phyloP scores from a whole-genome alignment of 176 grass and related monocot species.

The Triticum timopheevii region DNA sequence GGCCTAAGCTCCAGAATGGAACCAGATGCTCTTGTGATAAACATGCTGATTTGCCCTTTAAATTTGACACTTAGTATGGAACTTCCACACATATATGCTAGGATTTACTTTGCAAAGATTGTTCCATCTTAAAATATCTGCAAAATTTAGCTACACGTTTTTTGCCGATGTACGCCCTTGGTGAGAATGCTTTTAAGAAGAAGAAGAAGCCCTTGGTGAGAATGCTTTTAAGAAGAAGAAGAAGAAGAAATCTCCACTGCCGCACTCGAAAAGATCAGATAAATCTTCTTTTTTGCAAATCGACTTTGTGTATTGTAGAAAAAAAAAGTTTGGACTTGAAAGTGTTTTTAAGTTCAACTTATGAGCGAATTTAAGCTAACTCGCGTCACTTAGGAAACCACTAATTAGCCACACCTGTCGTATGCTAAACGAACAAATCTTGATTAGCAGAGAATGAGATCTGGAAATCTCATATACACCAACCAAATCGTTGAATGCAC shows the following conservation, averaged over 20 bases:
- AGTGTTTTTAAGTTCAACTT: too few relatives aligned
- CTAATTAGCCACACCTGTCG: neutral
- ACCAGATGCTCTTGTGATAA: conserved; percentile 20
- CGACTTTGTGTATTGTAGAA: neutral
- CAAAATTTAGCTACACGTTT: neutral
- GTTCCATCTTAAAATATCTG: neutral
- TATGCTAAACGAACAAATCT: neutral
- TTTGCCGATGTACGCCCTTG: neutral
- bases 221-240: neutral
- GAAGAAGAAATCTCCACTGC: neutral
- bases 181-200: too few relatives aligned
- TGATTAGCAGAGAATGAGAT: neutral
- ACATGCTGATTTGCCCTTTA: neutral
- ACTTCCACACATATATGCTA: neutral
- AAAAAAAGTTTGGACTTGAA: neutral
- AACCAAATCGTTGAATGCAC: conserved; percentile 11
- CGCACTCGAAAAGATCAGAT: neutral
- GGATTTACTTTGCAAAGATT: neutral
- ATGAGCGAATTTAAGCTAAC: neutral
- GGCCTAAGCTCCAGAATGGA: neutral
- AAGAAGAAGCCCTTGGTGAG: neutral
- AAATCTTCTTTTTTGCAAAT: neutral
- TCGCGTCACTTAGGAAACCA: neutral
- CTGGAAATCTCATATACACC: conserved; percentile 22
- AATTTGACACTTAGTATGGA: neutral